phyloP scores from a whole-genome alignment of 179 eudicot genomes.

The Silene noctiflora region DNA sequence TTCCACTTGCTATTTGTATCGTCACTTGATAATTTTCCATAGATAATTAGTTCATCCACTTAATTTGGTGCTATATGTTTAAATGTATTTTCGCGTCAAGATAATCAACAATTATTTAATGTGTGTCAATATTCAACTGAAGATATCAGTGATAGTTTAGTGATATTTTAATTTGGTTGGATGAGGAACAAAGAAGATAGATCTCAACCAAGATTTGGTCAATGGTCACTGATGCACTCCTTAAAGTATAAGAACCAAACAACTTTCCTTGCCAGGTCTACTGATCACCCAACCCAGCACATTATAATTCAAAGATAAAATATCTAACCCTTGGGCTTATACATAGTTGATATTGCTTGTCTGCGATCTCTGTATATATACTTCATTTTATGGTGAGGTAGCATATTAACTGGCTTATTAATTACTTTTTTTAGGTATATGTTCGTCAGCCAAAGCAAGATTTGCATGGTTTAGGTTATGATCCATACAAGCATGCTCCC shows the following conservation, averaged over 20 bases:
- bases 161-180: slow-evolving; percentile 2
- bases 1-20: background rate
- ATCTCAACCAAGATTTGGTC: background rate
- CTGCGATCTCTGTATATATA: background rate
- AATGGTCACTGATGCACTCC: slow-evolving; percentile 3
- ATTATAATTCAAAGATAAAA: background rate
- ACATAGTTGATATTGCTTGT: slow-evolving; percentile 4
- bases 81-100: background rate
- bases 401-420: slow-evolving; percentile 5
- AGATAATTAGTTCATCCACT: background rate
- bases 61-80: background rate
- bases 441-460: slow-evolving; percentile 83
- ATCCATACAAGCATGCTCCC: slow-evolving; percentile 90
- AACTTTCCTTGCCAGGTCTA: background rate
- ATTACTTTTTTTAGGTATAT: slow-evolving; percentile 49
- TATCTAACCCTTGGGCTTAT: background rate
- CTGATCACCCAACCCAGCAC: background rate
- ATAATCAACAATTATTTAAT: background rate
- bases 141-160: background rate
- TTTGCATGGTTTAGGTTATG: slow-evolving; percentile 87
- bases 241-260: slow-evolving; percentile 2
- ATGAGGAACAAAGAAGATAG: background rate
- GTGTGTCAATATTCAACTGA: background rate
- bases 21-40: background rate
- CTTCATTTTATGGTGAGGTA: background rate